phyloP scores from a whole-genome alignment of 2,329 filamentous ascomycete genomes.

The Alternaria sp. region DNA sequence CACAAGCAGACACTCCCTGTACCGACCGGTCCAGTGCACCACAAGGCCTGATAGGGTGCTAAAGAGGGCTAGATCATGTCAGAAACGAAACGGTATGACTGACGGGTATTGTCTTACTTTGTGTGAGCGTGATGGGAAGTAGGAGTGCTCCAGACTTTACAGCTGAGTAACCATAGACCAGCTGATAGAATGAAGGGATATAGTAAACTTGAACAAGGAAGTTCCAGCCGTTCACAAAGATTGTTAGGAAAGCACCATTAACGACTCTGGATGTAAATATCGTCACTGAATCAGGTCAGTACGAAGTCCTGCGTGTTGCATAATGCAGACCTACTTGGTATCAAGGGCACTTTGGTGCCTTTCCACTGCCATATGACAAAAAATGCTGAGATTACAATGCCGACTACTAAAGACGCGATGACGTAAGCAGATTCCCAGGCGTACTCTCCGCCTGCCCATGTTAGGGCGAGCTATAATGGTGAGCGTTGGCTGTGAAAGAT shows the following conservation, averaged over 20 bases:
- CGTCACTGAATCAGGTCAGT: conserved; percentile 18
- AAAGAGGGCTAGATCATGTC: conserved; percentile 21
- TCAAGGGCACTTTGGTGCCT: conserved; percentile 65
- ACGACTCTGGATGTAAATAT: conserved; percentile 31
- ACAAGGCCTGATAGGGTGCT: conserved; percentile 34
- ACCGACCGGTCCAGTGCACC: conserved; percentile 31
- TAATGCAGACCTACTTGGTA: conserved; percentile 56
- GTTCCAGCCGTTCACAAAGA: conserved; percentile 67
- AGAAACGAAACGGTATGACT: not conserved
- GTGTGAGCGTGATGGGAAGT: conserved; percentile 58
- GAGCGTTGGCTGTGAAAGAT: not conserved
- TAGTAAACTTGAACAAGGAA: conserved; percentile 70
- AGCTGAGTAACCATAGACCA: conserved; percentile 60
- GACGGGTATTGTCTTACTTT: conserved; percentile 21
- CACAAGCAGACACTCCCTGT: conserved; percentile 30
- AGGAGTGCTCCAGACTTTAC: conserved; percentile 61
- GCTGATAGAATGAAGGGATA: conserved; percentile 69
- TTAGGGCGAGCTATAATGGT: conserved; percentile 54
- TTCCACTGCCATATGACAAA: conserved; percentile 68
- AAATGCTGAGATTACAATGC: conserved; percentile 56
- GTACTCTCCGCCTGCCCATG: conserved; percentile 66
- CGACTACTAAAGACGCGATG: conserved; percentile 61
- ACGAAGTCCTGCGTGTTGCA: not conserved
- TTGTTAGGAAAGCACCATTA: conserved; percentile 43
- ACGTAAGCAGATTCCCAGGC: conserved; percentile 63